phyloP scores from a whole-genome alignment of 208 protist species.

The Trypanosomatidae sp. region DNA sequence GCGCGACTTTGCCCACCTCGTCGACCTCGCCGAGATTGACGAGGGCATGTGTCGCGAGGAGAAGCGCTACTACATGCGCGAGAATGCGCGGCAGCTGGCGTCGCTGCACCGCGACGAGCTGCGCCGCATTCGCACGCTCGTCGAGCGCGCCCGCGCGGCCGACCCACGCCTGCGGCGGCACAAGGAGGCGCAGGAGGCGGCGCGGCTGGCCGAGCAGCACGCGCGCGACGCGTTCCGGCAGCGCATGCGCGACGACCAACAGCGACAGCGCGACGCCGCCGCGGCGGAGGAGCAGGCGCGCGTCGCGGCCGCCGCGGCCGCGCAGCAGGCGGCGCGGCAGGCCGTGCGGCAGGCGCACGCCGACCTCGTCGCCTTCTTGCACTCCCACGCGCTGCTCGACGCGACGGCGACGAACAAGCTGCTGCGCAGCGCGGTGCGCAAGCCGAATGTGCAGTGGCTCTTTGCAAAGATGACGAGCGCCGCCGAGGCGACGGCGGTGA shows the following conservation, averaged over 20 bases:
- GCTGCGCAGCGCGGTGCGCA: constrained; percentile 33
- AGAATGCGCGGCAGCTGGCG: constrained; percentile 88
- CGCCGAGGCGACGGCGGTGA: constrained; percentile 19
- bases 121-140: constrained; percentile 76
- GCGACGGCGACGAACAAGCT: constrained; percentile 60
- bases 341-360: constrained; percentile 34
- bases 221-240: constrained; percentile 65
- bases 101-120: constrained; percentile 82
- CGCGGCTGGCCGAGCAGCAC: constrained; percentile 34
- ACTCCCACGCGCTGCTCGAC: constrained; percentile 33
- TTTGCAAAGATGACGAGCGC: constrained; percentile 38
- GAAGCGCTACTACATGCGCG: constrained; percentile 94
- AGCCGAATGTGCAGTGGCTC: constrained; percentile 56
- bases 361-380: constrained; percentile 29
- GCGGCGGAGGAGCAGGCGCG: constrained; percentile 17
- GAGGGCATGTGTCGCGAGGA: constrained; percentile 92
- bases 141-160: constrained; percentile 81
- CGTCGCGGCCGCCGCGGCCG: constrained; percentile 18
- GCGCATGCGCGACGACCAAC: constrained; percentile 39
- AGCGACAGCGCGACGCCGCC: constrained; percentile 31
- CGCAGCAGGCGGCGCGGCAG: constrained; percentile 22
- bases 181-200: constrained; percentile 57
- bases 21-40: constrained; percentile 89
- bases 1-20: constrained; percentile 91
- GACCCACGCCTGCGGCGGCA: constrained; percentile 89